These are phyloP conservation scores for Cucumis cinereus DNA, from an alignment of 306 rosid species.

Conservation along the genomic window DNA sequence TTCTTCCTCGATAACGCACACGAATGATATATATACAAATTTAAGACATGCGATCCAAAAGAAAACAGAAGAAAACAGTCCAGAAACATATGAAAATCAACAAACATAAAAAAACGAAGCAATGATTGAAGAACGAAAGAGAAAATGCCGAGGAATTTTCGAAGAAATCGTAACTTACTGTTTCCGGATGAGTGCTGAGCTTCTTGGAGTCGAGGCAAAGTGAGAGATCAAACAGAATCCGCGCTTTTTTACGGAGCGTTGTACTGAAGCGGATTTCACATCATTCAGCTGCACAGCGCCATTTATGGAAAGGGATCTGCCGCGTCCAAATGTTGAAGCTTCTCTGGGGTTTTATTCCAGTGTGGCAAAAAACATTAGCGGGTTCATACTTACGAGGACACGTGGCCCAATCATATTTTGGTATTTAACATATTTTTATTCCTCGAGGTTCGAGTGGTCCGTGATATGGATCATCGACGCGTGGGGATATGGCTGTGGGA, in stretches of 20 bases:
- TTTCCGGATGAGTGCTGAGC: constrained; percentile 3
- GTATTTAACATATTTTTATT: neutral
- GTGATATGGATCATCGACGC: constrained; percentile 42
- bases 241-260: neutral
- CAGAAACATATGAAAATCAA: neutral
- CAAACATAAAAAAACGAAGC: neutral
- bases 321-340: constrained; percentile 9
- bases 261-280: constrained; percentile 17
- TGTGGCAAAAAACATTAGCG: constrained; percentile 20
- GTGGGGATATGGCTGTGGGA: constrained; percentile 25
- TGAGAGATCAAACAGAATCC: neutral
- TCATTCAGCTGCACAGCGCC: constrained; percentile 23
- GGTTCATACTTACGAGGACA: neutral
- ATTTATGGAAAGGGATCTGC: constrained; percentile 55
- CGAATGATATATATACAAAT: neutral
- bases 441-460: constrained; percentile 14
- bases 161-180: constrained; percentile 24
- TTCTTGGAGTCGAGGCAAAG: constrained; percentile 35
- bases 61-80: neutral
- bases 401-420: constrained; percentile 39
- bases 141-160: constrained; percentile 19
- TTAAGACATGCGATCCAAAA: neutral
- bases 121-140: neutral
- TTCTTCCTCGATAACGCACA: neutral
- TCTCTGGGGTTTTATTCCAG: neutral